Evolutionary conservation across 2,329 filamentous ascomycete genomes (phyloP).

Genomic region (Aspergillus sp.): DNA sequence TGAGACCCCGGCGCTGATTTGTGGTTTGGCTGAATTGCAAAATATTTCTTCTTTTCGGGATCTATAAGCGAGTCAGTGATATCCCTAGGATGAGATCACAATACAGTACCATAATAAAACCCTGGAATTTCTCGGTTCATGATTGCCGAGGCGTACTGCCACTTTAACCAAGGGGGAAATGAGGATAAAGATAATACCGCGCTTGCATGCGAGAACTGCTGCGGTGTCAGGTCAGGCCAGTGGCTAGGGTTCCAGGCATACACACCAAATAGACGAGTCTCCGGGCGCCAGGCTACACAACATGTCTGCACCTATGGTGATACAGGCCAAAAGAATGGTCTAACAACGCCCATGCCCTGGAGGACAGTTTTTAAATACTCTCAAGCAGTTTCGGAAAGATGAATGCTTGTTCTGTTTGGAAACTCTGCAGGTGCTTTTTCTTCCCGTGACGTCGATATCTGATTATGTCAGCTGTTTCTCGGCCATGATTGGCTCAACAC

Average conservation of each 20-base stretch:
- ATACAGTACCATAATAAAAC: slow-evolving; percentile 34
- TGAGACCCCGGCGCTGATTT: slow-evolving; percentile 51
- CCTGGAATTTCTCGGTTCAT: slow-evolving; percentile 36
- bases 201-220: neutral
- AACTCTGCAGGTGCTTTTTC: neutral
- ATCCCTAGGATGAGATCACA: neutral
- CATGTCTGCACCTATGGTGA: neutral
- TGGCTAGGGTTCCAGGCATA: neutral
- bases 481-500: neutral
- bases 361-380: neutral
- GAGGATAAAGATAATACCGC: neutral
- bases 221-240: neutral
- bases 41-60: slow-evolving; percentile 63
- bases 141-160: neutral
- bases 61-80: slow-evolving; percentile 27
- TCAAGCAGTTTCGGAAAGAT: neutral
- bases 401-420: neutral
- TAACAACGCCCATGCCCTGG: neutral
- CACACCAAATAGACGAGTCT: neutral
- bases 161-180: neutral
- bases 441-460: slow-evolving; percentile 10
- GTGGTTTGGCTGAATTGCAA: slow-evolving; percentile 60
- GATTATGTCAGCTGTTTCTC: neutral
- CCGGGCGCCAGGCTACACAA: neutral
- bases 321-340: neutral